Conservation (phyloP, 2,329 filamentous ascomycete species). For the Aureobasidium namibiae region DNA sequence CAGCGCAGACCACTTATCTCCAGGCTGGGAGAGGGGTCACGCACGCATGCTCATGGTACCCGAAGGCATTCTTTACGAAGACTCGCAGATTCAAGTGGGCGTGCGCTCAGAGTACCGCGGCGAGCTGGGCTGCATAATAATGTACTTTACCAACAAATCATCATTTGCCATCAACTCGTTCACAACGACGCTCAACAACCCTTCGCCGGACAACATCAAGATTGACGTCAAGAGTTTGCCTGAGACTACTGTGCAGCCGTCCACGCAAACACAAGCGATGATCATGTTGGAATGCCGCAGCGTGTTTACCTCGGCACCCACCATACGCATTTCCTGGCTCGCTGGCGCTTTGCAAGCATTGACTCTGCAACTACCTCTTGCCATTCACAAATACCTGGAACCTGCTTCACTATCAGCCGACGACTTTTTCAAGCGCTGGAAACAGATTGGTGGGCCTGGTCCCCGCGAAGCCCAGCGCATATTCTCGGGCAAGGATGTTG, state of each 20-base stretch:
- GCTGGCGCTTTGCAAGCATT: constrained; percentile 88
- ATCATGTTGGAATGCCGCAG: constrained; percentile 85
- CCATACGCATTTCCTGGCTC: constrained; percentile 87
- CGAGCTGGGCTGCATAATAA: constrained; percentile 89
- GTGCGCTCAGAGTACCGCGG: constrained; percentile 88
- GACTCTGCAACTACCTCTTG: constrained; percentile 80
- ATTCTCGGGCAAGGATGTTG: constrained; percentile 62
- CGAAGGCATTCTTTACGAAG: constrained; percentile 90
- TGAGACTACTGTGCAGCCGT: constrained; percentile 67
- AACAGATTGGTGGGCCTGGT: constrained; percentile 78
- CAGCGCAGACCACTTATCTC: constrained; percentile 83
- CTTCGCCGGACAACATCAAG: constrained; percentile 57
- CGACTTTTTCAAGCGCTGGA: constrained; percentile 98
- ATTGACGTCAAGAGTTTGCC: constrained; percentile 85
- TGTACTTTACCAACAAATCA: constrained; percentile 95
- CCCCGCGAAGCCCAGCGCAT: constrained; percentile 83
- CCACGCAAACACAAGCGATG: constrained; percentile 80
- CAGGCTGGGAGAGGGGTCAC: constrained; percentile 89
- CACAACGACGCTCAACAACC: constrained; percentile 86
- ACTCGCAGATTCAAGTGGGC: constrained; percentile 87
- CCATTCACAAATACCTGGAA: constrained; percentile 95
- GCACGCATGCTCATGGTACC: constrained; percentile 69
- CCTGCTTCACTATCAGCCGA: constrained; percentile 76
- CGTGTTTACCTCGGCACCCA: constrained; percentile 76
- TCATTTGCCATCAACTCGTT: constrained; percentile 72